Base-by-base conservation (phyloP, 495 filamentous ascomycete species). In the Penicillium waksmanii region DNA sequence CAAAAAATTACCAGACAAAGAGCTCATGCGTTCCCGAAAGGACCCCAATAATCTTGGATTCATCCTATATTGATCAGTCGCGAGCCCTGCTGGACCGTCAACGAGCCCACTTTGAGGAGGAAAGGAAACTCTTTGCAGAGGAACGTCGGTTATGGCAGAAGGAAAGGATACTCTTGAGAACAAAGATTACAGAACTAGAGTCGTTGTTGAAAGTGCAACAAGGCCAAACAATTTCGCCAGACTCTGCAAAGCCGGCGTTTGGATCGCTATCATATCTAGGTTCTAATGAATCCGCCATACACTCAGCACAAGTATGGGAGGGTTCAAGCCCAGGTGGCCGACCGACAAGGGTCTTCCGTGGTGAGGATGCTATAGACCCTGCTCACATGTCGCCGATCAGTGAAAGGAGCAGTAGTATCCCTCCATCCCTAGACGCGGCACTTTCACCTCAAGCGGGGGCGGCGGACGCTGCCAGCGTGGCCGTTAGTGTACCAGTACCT, bases 301-400 rank as follows among this genome's bases (percentile, higher is more conserved):
- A 56, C 25, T 58, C 55, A 36, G 66, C 70, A 1, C 74, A 77
- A 42, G 74, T 79, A 48, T 80, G 78, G 78, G 76, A 80, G 62
- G 75, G 76, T 17, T 67, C 76, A 48, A 74, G 74, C 55, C 72
- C 74, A 40, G 71, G 66, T 40, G 66, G 62, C 40, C 71, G 67
- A 35, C 77, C 76, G 53, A 79, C 78, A 44, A 73, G 78, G 57
- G 77, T 81, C 3, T 81, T 81, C 51, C 66, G 58, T 5, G 70
- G 72, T 13, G 62, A 66, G 35, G 75, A 74, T 13, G 68, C 66
- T 19, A 53, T 62, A 50, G 71, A 70, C 13, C 59, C 54, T 36
- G 40, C 48, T 43, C 64, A 66, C 40, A 46, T 66, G 43, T 66
- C 64, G 56, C 57, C 66, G 25, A 60, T 62, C 52, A 63, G 58